phyloP scores from a whole-genome alignment of 306 rosid species.

The Biancaea sappan region DNA sequence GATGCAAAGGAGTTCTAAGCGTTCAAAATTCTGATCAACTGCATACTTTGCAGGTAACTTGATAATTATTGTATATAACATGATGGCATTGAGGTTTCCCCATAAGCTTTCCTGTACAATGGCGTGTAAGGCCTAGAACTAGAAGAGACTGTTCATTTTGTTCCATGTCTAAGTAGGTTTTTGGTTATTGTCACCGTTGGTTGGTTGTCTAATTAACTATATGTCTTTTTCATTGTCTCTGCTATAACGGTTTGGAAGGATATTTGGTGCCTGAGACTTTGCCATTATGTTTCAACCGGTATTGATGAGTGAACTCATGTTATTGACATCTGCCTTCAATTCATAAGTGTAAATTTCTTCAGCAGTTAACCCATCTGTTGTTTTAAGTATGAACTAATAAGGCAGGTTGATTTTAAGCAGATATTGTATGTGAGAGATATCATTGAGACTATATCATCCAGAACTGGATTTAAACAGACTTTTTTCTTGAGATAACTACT shows the following conservation, averaged over 20 bases:
- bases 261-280: background rate
- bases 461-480: constrained; percentile 5
- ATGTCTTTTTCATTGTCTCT: constrained; percentile 5
- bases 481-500: background rate
- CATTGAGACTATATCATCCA: background rate
- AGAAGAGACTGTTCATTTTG: constrained; percentile 11
- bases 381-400: background rate
- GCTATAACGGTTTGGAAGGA: background rate
- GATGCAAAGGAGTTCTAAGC: constrained; percentile 84
- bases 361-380: background rate
- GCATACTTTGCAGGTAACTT: constrained; percentile 85
- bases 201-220: too few relatives aligned
- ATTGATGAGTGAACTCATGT: constrained; percentile 8
- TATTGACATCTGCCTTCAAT: constrained; percentile 9
- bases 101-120: background rate
- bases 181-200: constrained; percentile 13
- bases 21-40: constrained; percentile 67
- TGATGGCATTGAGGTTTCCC: constrained; percentile 1
- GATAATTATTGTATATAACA: background rate
- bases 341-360: constrained; percentile 19
- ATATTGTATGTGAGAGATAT: background rate
- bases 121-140: background rate
- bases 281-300: constrained; percentile 1
- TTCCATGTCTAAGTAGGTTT: constrained; percentile 10
- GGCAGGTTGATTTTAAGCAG: background rate